Conservation (phyloP, 495 filamentous ascomycete species). For the Podospora pseudoanserina region DNA sequence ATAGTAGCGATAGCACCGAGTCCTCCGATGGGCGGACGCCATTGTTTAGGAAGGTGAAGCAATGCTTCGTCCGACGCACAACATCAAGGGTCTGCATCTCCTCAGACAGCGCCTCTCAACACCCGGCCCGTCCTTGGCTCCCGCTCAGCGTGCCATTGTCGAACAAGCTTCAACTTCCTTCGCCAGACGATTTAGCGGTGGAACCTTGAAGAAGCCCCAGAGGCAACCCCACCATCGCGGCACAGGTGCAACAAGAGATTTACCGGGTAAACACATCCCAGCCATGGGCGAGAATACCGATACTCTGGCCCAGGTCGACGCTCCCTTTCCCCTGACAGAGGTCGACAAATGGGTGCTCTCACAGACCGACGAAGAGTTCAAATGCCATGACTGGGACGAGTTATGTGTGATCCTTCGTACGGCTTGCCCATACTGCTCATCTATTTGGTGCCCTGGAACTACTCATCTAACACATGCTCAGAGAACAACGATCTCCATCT, state of each 20-base stretch:
- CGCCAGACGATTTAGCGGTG: conserved; percentile 10
- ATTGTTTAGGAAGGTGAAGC: neutral
- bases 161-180: neutral
- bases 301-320: conserved; percentile 30
- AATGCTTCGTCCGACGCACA: neutral
- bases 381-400: conserved; percentile 66
- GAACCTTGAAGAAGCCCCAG: conserved; percentile 11
- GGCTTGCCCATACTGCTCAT: conserved; percentile 20
- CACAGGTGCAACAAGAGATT: neutral
- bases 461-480: conserved; percentile 29
- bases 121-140: conserved; percentile 8
- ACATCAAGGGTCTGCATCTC: neutral
- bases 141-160: conserved; percentile 6
- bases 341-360: conserved; percentile 62
- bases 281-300: conserved; percentile 25
- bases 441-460: conserved; percentile 6
- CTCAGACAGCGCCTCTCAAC: neutral
- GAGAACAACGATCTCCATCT: conserved; percentile 67
- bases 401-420: conserved; percentile 63
- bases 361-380: conserved; percentile 67
- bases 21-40: neutral
- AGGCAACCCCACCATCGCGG: conserved; percentile 4
- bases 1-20: neutral
- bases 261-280: conserved; percentile 16
- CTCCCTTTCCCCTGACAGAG: conserved; percentile 62